Evolutionary conservation across 2,329 filamentous ascomycete species (phyloP), one percentile per base, ranked within the genome.

Genomic region (Ophiocordyceps camponoti-rufipedis): DNA sequence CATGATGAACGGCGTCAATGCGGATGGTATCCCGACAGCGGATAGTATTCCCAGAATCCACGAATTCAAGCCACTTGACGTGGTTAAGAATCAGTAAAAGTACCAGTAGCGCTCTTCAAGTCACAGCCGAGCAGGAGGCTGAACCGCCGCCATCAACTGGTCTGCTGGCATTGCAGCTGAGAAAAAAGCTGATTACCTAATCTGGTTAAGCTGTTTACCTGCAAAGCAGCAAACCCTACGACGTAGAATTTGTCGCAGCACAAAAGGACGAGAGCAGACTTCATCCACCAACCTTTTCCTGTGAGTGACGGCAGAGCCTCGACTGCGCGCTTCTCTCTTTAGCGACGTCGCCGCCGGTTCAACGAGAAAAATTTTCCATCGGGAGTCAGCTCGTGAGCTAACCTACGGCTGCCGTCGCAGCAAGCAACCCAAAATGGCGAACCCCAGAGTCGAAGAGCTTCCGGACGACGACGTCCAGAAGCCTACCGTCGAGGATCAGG

Each of bases 391-490:
- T 32, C n/a, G 42, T 28, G 35, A 42, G 44, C 48, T 49, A 47
- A 46, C 48, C 48, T 46, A 46, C 32, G 44, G 10, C 35, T 29
- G 13, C 41, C 38, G 43, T 29, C 23, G 32, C 44, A 52, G 50
- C 48, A 48, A 52, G 50, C 48, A 48, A 43, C 60, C 4, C 63
- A 85, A 69, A 67, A 98, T 98, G 91, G 83, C 91, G 66, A 93
- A 95, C 75, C 85, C 89, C 67, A 84, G 89, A 70, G 82, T 96
- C 69, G 89, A 98, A 76, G 91, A 98, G 73, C 79, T 98, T 60
- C 82, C 85, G 58, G 91, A 96, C 64, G 87, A 88, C 61, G 82
- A 85, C 72, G 75, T 80, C 62, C 80, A 85, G 73, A 88, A 91
- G 78, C 75, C 77, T 62, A 78, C 75, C 59, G 75, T 82, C 60